Evolutionary conservation across 129 eudicot species (phyloP), one percentile per base, ranked within the genome.

Genomic region (Lactuca saligna): DNA sequence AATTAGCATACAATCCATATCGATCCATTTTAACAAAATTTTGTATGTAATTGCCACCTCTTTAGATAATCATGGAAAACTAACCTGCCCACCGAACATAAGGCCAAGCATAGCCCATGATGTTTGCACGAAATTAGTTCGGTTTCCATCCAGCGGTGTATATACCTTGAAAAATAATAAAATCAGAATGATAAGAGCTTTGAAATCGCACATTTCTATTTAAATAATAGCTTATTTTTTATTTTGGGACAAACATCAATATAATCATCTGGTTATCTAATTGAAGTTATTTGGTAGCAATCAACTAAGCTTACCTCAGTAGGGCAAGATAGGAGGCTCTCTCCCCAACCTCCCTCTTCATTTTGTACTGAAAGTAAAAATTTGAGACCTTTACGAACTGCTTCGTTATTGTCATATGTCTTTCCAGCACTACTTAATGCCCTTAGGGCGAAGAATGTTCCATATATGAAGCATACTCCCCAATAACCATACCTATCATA

Each of bases 261-360:
- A 42, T 42, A 11, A 4, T 60, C 15, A 49, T 15, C 20, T 10
- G 14, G 3, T 31, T 34, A 65, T 41, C 4, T 7, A 6, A 8
- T 42, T 39, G 16, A 44, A 25, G 7, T 57, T 39, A 39, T n/a
- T 25, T 14, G n/a, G 31, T 4, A 39, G 64, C 13, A 32, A 57
- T 3, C 12, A 48, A 4, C 4, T 44, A 71, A 69, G 0, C 57
- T 17, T 72, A 86, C 94, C 85, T 79, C 82, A 13, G 79, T 81
- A 11, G 89, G 89, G 78, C 89, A 83, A 46, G 94, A 81, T 53
- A 81, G 50, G 31, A 60, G 74, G 74, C 87, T 81, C 61, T 87
- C 94, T 57, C 89, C 89, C 94, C 85, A 87, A 53, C 94, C 89
- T 20, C 94, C 94, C 10, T 84, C 89, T 76, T 81, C 83, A 31